A percentile compares a stretch with the other conserved stretches of the same genome.
These are phyloP conservation scores for Stephanocyclus meneghinianus DNA, from an alignment of 352 stramenopile species.

Conservation along the genomic window DNA sequence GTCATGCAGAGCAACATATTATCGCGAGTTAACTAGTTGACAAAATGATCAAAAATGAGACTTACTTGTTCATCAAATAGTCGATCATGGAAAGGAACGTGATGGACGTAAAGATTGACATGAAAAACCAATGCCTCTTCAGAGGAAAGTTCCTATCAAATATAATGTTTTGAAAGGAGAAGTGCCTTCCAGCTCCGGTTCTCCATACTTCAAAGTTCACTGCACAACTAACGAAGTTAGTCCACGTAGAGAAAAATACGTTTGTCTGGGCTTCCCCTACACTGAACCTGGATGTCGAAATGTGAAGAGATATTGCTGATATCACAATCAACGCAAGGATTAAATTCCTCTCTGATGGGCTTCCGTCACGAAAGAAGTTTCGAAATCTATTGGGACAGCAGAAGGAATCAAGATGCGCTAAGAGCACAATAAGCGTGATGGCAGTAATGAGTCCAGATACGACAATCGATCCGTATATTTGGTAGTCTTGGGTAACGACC, in stretches of 20 bases:
- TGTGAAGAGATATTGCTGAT: conserved; percentile 31
- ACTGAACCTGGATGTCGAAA: conserved; percentile 39
- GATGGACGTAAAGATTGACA: conserved; percentile 27
- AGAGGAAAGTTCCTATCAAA: conserved; percentile 17
- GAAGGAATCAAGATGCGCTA: conserved; percentile 43
- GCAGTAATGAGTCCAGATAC: conserved; percentile 25
- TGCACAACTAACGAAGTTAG: conserved; percentile 25
- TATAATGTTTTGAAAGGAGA: conserved; percentile 35
- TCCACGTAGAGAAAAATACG: conserved; percentile 50
- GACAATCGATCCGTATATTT: conserved; percentile 33
- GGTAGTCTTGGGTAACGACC: conserved; percentile 24
- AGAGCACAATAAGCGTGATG: conserved; percentile 25
- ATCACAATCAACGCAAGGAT: conserved; percentile 24
- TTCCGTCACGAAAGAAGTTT: conserved; percentile 34
- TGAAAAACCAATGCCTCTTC: conserved; percentile 26
- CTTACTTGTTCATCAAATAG: conserved; percentile 28
- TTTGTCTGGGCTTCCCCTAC: conserved; percentile 44
- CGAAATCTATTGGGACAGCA: conserved; percentile 31
- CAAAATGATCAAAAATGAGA: background rate
- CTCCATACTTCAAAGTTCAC: conserved; percentile 44
- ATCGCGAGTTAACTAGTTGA: too few species aligned
- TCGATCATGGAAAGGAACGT: conserved; percentile 34
- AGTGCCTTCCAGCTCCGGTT: conserved; percentile 27
- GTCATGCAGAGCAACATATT: background rate
- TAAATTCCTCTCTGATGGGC: conserved; percentile 35